Base-by-base conservation (phyloP, 306 rosid genomes). In the Urtica urens region DNA sequence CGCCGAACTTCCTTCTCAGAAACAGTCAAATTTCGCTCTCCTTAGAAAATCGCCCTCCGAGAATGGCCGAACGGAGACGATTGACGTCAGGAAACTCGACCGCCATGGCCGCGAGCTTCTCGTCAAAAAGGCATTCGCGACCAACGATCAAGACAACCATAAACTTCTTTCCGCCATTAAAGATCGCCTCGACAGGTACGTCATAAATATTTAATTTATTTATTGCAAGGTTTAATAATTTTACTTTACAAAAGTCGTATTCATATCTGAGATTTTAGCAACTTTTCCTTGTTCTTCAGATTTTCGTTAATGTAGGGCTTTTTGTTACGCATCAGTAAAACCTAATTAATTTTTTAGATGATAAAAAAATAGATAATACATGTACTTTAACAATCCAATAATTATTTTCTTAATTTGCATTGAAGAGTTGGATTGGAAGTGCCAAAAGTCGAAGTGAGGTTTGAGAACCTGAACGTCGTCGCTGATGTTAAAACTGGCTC, bases 71-170 rank as follows among this genome's bases (percentile, higher is more conserved):
- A 1, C 47, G 0, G 67, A 71, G 23, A 55, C 78, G 5, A 15
- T 87, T 31, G 87, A 87, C 33, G 94, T 87, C 0, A 22, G 86
- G 43, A 87, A 82, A 16, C 78, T 87, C 13, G 65, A 62, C 30
- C 73, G 82, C 24, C 42, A 3, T 1, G 24, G 45, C 37, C 96
- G 96, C 0, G 84, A 87, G 29, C 80, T 62, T 6, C 75, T 87
- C 14, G 96, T 87, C 14, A 64, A 62, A 39, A 73, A 82, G 13
- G 96, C 96, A 0, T 56, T 87, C 38, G 94, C 92, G 7, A 82
- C 96, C 1, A 61, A 46, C 24, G 94, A 75, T 12, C 96, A 87
- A 56, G 92, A 87, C 27, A 87, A 87, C 63, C 69, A 17, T 58
- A 59, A 29, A 13, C 74, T 87, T 15, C 85, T 87, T 38, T 30